phyloP scores from a whole-genome alignment of 225 moss, liverwort and hornwort species.

The Physcomitrium patens region DNA sequence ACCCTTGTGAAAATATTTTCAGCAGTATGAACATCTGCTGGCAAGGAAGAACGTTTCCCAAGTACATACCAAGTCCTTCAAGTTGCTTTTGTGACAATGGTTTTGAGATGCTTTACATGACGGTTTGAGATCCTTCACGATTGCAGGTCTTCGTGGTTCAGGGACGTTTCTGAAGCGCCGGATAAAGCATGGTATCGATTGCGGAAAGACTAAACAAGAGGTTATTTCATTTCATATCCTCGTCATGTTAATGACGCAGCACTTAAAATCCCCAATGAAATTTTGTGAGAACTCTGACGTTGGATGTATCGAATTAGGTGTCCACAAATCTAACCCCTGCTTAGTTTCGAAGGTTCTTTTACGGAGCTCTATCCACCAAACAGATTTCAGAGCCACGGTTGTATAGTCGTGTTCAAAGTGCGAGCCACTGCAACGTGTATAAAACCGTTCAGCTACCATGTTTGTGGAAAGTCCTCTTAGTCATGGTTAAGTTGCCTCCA shows the following conservation, averaged over 20 bases:
- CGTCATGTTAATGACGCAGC: slow-evolving; percentile 1
- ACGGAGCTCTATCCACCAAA: neutral
- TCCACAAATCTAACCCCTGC: neutral
- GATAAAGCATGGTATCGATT: slow-evolving; percentile 81
- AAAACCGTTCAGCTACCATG: neutral
- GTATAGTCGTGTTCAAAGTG: neutral
- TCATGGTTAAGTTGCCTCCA: slow-evolving; percentile 40
- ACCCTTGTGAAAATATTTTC: too few species aligned
- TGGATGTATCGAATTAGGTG: neutral
- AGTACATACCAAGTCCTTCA: neutral
- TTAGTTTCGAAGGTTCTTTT: neutral
- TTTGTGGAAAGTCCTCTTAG: neutral
- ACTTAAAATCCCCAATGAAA: too few species aligned
- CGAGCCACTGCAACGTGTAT: neutral
- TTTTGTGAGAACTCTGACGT: neutral
- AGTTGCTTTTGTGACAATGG: neutral
- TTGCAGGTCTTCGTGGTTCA: slow-evolving; percentile 63
- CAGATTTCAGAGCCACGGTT: neutral
- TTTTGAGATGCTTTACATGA: slow-evolving; percentile 9
- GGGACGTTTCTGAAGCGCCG: slow-evolving; percentile 75
- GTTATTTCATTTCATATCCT: slow-evolving; percentile 16
- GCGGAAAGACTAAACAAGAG: slow-evolving; percentile 87
- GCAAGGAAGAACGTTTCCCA: neutral
- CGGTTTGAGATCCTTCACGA: slow-evolving; percentile 12
- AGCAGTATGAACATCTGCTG: too few species aligned